Base-by-base conservation (phyloP, 495 filamentous ascomycete genomes). In the Xanthoparmelia taractica region DNA sequence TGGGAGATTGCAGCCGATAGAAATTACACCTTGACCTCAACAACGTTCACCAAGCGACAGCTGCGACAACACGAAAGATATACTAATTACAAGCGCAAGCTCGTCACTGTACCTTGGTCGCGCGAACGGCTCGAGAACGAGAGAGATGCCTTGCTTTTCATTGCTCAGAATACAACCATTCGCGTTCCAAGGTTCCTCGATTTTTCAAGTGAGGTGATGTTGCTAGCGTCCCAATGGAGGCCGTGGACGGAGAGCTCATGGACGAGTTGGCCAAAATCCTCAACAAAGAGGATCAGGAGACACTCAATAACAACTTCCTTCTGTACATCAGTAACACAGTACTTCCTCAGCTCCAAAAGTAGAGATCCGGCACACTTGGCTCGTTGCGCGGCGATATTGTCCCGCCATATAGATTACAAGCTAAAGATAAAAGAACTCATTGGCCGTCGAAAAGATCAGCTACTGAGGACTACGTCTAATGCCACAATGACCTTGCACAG, bases 401-500 rank as follows among this genome's bases (percentile, higher is more conserved):
- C 31, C 29, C 38, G 38, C 38, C 38, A 8, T 41, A 41, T 41
- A 17, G 8, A 41, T 15, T 41, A 41, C 8, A 41, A 41, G 6
- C 7, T 23, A 7, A 8, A n/a, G 18, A 40, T 8, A 4, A 31
- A 1, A 33, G 52, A 11, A 7, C 36, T 1, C 37, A 25, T 33
- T 45, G n/a, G 33, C 25, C 23, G 40, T 34, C 48, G 15, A 40
- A 18, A 15, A 36, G 52, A 2, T 40, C 23, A 8, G 50, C 34
- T n/a, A 58, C 50, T 7, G 23, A 65, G 11, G 64, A 71, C 59
- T 73, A 65, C 63, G 70, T 73, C 8, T 75, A 73, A 58, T 75
- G 73, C 56, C 72, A 77, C 56, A 73, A 74, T 40, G 71, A 75
- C 67, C 67, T 75, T 45, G 66, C 65, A 15, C 68, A 69, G 60